Evolutionary conservation across 2,329 filamentous ascomycete species (phyloP).

Genomic region (Sclerotinia spermophila): DNA sequence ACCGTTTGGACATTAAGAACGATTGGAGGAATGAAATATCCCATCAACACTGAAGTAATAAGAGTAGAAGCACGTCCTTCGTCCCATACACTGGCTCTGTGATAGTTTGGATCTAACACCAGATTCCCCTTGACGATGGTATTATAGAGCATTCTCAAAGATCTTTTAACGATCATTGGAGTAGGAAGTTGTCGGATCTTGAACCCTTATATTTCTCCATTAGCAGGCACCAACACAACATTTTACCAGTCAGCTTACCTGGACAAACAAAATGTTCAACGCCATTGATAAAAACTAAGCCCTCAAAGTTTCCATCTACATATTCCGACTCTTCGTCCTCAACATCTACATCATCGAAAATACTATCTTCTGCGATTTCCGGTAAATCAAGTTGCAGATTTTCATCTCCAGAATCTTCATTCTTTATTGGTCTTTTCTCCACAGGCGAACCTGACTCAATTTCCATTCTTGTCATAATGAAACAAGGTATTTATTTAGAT

Average conservation of each 20-base stretch:
- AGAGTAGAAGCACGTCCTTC: slow-evolving; percentile 35
- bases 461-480: slow-evolving; percentile 16
- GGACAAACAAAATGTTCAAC: slow-evolving; percentile 22
- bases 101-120: slow-evolving; percentile 45
- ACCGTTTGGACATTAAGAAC: slow-evolving; percentile 42
- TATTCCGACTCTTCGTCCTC: slow-evolving; percentile 31
- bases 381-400: slow-evolving; percentile 23
- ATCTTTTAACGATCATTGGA: slow-evolving; percentile 14
- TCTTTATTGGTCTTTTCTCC: slow-evolving; percentile 16
- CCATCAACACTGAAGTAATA: slow-evolving; percentile 36
- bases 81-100: slow-evolving; percentile 47
- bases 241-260: not conserved
- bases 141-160: slow-evolving; percentile 23
- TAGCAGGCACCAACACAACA: not conserved
- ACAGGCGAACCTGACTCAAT: slow-evolving; percentile 18
- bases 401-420: slow-evolving; percentile 25
- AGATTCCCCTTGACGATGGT: slow-evolving; percentile 37
- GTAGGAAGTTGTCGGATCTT: slow-evolving; percentile 20
- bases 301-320: slow-evolving; percentile 31
- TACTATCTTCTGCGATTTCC: slow-evolving; percentile 25
- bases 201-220: slow-evolving; percentile 16
- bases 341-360: slow-evolving; percentile 32
- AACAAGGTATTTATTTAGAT: not conserved
- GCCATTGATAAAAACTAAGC: slow-evolving; percentile 18
- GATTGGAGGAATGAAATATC: slow-evolving; percentile 44